phyloP scores from a whole-genome alignment of 2,329 filamentous ascomycete genomes.

The Fusarium oligoseptatum region DNA sequence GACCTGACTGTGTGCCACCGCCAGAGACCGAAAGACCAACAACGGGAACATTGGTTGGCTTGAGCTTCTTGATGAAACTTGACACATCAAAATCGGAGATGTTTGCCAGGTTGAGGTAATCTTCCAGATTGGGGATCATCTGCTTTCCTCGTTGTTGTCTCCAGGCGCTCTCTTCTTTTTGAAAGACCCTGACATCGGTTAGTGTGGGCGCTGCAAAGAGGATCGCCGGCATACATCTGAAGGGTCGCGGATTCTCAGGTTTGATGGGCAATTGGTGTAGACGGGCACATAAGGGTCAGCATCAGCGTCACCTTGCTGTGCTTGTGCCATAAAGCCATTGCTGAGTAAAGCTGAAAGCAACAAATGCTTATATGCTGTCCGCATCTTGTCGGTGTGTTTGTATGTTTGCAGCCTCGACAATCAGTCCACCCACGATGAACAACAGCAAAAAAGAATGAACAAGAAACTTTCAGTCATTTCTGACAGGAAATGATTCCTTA shows the following conservation, averaged over 20 bases:
- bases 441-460: not conserved
- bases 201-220: no score
- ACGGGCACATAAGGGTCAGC: slow-evolving; percentile 29
- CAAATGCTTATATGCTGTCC: not conserved
- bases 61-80: slow-evolving; percentile 39
- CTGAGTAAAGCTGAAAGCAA: not conserved
- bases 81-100: slow-evolving; percentile 41
- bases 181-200: slow-evolving; percentile 35
- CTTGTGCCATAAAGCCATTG: not conserved
- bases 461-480: not conserved
- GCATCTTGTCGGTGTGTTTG: slow-evolving; percentile 1
- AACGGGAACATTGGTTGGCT: slow-evolving; percentile 33
- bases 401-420: not conserved
- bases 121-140: slow-evolving; percentile 35
- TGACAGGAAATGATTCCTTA: not conserved
- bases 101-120: slow-evolving; percentile 41
- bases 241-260: slow-evolving; percentile 25
- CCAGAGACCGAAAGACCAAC: slow-evolving; percentile 46
- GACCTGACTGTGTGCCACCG: slow-evolving; percentile 47
- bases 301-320: not conserved
- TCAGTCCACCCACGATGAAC: not conserved
- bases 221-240: not conserved
- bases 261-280: slow-evolving; percentile 25
- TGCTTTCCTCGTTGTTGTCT: slow-evolving; percentile 30
- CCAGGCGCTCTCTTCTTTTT: slow-evolving; percentile 40